Conservation (phyloP, 495 filamentous ascomycete genomes). For the Pyronema domesticum region DNA sequence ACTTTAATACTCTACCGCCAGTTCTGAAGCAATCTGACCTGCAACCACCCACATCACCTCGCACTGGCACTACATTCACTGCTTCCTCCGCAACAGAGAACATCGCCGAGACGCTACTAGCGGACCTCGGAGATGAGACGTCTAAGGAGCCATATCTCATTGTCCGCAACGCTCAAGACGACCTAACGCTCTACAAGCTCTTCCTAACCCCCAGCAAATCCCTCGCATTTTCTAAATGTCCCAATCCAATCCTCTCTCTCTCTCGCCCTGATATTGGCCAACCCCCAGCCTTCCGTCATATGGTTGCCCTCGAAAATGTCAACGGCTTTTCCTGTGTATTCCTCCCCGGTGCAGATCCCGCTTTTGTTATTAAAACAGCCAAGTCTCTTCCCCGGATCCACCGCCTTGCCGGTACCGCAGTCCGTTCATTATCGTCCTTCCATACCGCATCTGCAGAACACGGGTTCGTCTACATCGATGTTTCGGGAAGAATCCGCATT, state of each 20-base stretch:
- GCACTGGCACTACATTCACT: conserved; percentile 30
- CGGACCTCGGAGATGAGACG: conserved; percentile 62
- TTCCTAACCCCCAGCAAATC: conserved; percentile 33
- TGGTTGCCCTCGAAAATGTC: conserved; percentile 48
- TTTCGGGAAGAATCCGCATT: conserved; percentile 43
- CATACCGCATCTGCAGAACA: conserved; percentile 54
- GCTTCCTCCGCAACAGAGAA: conserved; percentile 30
- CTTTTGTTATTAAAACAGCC: conserved; percentile 62
- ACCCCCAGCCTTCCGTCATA: conserved; percentile 30
- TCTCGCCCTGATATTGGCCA: conserved; percentile 26
- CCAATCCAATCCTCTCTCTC: conserved; percentile 39
- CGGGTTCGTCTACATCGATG: conserved; percentile 68
- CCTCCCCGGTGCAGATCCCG: conserved; percentile 55
- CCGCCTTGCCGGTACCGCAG: conserved; percentile 43
- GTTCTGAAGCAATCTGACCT: conserved; percentile 37
- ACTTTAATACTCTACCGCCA: conserved; percentile 59
- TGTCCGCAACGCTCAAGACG: conserved; percentile 57
- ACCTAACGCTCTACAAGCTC: conserved; percentile 75
- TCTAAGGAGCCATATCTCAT: conserved; percentile 61
- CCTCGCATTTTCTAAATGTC: conserved; percentile 61
- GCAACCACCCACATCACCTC: conserved; percentile 19
- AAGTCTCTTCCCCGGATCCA: conserved; percentile 56
- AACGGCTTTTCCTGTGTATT: conserved; percentile 64
- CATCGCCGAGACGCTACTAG: conserved; percentile 58
- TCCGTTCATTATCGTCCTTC: conserved; percentile 51